Evolutionary conservation across 768 basidiomycete genomes (phyloP).

Genomic region (Roridomyces roridus): DNA sequence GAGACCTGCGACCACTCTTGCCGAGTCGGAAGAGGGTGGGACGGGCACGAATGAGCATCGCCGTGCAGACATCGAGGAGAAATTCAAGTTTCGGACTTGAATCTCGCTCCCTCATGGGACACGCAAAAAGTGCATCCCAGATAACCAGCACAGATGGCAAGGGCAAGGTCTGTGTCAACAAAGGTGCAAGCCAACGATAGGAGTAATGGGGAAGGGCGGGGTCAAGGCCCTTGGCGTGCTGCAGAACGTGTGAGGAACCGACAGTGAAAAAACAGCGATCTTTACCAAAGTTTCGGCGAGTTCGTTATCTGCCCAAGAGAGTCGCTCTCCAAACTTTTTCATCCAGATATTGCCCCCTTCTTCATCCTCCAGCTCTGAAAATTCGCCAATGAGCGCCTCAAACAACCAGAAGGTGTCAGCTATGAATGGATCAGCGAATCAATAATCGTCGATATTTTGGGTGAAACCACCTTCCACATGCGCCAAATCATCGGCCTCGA

Average conservation of each 20-base stretch:
- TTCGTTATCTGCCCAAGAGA: constrained; percentile 69
- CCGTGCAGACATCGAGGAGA: constrained; percentile 72
- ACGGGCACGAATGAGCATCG: constrained; percentile 69
- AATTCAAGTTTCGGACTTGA: constrained; percentile 67
- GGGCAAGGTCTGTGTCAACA: constrained; percentile 78
- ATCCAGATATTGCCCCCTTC: constrained; percentile 69
- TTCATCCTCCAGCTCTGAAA: constrained; percentile 75
- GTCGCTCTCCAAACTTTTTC: constrained; percentile 61
- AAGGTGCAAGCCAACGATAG: constrained; percentile 76
- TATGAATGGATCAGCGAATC: not conserved
- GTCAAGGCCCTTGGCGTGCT: constrained; percentile 72
- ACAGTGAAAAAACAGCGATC: constrained; percentile 20
- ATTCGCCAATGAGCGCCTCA: constrained; percentile 74
- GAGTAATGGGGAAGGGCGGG: constrained; percentile 81
- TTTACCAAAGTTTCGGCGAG: constrained; percentile 65
- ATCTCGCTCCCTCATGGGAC: constrained; percentile 60
- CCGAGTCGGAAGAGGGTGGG: constrained; percentile 60
- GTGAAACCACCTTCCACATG: constrained; percentile 56
- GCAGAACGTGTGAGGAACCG: constrained; percentile 12
- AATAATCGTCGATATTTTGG: not conserved
- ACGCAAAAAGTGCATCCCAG: constrained; percentile 78
- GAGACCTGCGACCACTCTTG: constrained; percentile 46
- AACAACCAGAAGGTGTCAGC: constrained; percentile 87
- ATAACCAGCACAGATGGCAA: constrained; percentile 59
- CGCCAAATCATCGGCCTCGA: constrained; percentile 61